phyloP scores from a whole-genome alignment of 2,329 filamentous ascomycete species.

The Escovopsis sp. region DNA sequence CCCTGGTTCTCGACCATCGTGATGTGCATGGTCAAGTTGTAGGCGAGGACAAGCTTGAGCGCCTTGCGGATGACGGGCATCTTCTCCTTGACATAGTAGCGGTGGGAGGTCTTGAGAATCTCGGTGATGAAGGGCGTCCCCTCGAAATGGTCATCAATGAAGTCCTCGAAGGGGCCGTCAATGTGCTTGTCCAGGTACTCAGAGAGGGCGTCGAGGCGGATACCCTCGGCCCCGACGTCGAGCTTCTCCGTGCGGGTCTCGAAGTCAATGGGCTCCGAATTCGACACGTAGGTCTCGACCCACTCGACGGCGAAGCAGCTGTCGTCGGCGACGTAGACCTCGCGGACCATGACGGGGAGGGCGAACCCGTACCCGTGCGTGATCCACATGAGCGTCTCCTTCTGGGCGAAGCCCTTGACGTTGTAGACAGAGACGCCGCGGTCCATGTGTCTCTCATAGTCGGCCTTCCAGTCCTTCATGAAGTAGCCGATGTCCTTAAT shows the following conservation, averaged over 20 bases:
- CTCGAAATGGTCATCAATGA: slow-evolving; percentile 92
- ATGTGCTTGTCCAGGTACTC: slow-evolving; percentile 95
- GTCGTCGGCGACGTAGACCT: slow-evolving; percentile 83
- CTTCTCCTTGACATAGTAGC: slow-evolving; percentile 80
- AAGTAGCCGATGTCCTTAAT: slow-evolving; percentile 98
- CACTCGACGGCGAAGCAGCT: slow-evolving; percentile 89
- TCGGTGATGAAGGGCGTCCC: slow-evolving; percentile 90
- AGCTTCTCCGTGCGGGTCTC: slow-evolving; percentile 78
- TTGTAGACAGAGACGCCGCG: slow-evolving; percentile 85
- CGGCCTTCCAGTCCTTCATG: slow-evolving; percentile 98
- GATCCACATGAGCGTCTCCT: slow-evolving; percentile 67
- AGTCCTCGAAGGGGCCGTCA: slow-evolving; percentile 79
- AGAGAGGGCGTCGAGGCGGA: slow-evolving; percentile 64
- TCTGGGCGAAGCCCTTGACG: slow-evolving; percentile 67
- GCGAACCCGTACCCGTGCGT: slow-evolving; percentile 93
- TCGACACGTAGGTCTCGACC: slow-evolving; percentile 60
- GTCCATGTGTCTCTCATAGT: slow-evolving; percentile 81
- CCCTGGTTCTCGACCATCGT: slow-evolving; percentile 86
- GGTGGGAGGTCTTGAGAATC: slow-evolving; percentile 89
- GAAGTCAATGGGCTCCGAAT: slow-evolving; percentile 62
- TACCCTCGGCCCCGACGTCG: slow-evolving; percentile 76
- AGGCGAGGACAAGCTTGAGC: slow-evolving; percentile 84
- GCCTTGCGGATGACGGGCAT: slow-evolving; percentile 86
- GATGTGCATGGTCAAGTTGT: slow-evolving; percentile 88
- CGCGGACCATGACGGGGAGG: slow-evolving; percentile 81